Evolutionary conservation across 2,329 filamentous ascomycete genomes (phyloP).

Genomic region (Trichoderma sp.): DNA sequence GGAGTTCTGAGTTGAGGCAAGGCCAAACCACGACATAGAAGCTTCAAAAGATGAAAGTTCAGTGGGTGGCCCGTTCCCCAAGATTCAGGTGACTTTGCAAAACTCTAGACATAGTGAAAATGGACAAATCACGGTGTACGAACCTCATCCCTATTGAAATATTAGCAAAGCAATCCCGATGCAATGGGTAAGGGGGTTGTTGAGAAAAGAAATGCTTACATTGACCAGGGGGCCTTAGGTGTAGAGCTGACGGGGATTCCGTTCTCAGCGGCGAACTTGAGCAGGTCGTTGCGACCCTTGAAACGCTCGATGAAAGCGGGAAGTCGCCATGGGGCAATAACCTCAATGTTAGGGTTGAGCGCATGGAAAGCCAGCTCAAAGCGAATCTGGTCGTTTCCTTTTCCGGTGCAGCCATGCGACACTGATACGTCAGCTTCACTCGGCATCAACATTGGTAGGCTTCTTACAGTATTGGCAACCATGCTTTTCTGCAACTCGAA

Average conservation of each 20-base stretch:
- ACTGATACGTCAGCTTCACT: background rate
- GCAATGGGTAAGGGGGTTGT: conserved; percentile 30
- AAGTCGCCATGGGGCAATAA: conserved; percentile 71
- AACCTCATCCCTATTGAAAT: conserved; percentile 18
- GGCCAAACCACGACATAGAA: no score
- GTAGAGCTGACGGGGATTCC: conserved; percentile 58
- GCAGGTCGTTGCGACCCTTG: conserved; percentile 64
- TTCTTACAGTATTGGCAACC: conserved; percentile 33
- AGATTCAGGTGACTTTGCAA: background rate
- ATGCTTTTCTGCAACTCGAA: conserved; percentile 35
- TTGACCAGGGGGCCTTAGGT: background rate
- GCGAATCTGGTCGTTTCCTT: background rate
- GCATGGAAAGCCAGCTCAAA: conserved; percentile 27
- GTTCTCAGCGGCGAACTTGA: conserved; percentile 65
- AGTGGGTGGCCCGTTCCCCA: no score
- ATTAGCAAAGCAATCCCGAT: background rate
- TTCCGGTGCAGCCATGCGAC: background rate
- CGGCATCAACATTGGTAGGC: conserved; percentile 19
- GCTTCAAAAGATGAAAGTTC: no score
- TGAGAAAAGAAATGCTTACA: conserved; percentile 30
- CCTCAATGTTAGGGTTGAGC: conserved; percentile 59
- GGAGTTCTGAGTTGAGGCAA: no score
- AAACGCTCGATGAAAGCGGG: conserved; percentile 54
- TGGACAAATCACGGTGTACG: background rate
- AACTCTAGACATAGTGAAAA: background rate